phyloP scores from a whole-genome alignment of 208 protist genomes.

The Leishmania guyanensis region DNA sequence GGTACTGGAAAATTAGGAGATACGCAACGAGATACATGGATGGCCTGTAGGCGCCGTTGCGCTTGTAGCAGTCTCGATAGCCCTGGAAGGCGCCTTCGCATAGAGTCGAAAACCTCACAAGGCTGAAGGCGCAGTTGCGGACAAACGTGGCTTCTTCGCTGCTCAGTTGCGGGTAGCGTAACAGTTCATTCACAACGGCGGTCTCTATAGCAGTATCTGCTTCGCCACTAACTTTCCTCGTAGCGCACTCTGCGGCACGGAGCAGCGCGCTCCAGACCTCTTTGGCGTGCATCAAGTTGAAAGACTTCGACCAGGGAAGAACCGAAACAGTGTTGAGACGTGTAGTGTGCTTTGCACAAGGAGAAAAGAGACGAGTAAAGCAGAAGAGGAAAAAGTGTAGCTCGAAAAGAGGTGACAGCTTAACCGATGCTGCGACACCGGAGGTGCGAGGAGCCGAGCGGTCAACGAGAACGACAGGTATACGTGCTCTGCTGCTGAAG shows the following conservation, averaged over 20 bases:
- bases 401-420: background rate
- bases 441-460: background rate
- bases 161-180: constrained; percentile 18
- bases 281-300: constrained; percentile 43
- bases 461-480: background rate
- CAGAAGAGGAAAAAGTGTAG: background rate
- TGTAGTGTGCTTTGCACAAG: background rate
- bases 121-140: constrained; percentile 49
- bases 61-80: constrained; percentile 68
- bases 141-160: constrained; percentile 43
- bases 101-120: constrained; percentile 56
- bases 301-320: background rate
- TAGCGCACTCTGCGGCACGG: constrained; percentile 43
- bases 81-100: constrained; percentile 76
- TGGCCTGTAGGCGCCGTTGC: constrained; percentile 43
- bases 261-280: constrained; percentile 59
- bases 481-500: background rate
- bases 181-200: constrained; percentile 40
- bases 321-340: background rate
- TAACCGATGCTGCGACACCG: background rate
- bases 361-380: background rate
- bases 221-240: constrained; percentile 6
- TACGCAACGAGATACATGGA: constrained; percentile 82
- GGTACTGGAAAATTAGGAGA: constrained; percentile 72
- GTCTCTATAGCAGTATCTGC: constrained; percentile 43